Conservation (phyloP, 768 basidiomycete species). For the Naganishia friedmannii region DNA sequence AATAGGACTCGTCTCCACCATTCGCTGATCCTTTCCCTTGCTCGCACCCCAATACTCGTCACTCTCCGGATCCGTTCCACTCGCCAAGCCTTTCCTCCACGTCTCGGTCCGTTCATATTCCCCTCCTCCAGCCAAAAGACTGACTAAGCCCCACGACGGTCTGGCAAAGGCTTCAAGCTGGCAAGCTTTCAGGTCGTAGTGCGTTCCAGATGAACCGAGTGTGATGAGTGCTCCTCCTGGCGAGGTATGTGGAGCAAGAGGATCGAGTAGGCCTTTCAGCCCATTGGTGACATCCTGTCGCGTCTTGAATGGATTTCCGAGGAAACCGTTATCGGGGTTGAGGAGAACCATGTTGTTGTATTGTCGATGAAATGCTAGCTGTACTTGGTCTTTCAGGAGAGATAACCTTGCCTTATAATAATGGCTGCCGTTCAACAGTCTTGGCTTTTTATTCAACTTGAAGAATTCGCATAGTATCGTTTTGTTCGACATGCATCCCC, state of each 20-base stretch:
- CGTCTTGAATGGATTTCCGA: slow-evolving; percentile 62
- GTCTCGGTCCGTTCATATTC: slow-evolving; percentile 60
- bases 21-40: slow-evolving; percentile 71
- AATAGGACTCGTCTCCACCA: slow-evolving; percentile 77
- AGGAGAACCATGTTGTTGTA: slow-evolving; percentile 39
- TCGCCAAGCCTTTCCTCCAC: slow-evolving; percentile 66
- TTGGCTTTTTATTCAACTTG: too few relatives aligned
- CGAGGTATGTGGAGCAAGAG: slow-evolving; percentile 67
- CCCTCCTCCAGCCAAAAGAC: slow-evolving; percentile 63
- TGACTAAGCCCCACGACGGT: slow-evolving; percentile 71
- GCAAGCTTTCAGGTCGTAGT: slow-evolving; percentile 66
- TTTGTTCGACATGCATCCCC: background rate
- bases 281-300: slow-evolving; percentile 62
- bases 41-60: slow-evolving; percentile 75
- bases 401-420: too few relatives aligned
- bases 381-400: background rate
- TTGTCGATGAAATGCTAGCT: background rate
- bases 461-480: too few relatives aligned
- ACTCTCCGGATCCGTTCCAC: slow-evolving; percentile 65
- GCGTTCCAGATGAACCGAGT: slow-evolving; percentile 62
- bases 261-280: slow-evolving; percentile 61
- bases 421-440: too few relatives aligned
- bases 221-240: slow-evolving; percentile 70
- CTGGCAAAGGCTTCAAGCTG: slow-evolving; percentile 74
- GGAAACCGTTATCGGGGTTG: slow-evolving; percentile 38